phyloP scores from a whole-genome alignment of 2,329 filamentous ascomycete genomes.

The Beauveria sp. region DNA sequence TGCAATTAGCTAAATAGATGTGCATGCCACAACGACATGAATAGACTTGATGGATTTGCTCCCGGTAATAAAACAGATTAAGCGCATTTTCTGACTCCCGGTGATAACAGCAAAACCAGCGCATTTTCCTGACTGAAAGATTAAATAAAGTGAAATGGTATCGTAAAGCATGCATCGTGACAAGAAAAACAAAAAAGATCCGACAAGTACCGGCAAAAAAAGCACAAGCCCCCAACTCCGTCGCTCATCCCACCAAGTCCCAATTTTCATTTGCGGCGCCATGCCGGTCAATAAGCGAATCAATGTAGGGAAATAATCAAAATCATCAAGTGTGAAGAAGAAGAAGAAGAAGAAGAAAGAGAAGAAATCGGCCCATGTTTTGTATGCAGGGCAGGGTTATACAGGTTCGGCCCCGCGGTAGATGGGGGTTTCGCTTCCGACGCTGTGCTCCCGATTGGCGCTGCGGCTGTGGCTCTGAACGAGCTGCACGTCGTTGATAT shows the following conservation, averaged over 20 bases:
- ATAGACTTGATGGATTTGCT: too few species aligned
- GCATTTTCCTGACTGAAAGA: neutral
- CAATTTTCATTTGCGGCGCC: neutral
- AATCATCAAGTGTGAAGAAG: too few species aligned
- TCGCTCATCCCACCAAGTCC: neutral
- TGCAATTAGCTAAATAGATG: too few species aligned
- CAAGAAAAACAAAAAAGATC: neutral
- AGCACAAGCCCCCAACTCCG: neutral
- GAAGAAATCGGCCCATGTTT: neutral
- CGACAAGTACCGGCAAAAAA: neutral
- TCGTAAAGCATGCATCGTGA: neutral
- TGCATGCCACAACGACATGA: too few species aligned
- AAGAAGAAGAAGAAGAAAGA: neutral
- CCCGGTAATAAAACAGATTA: too few species aligned
- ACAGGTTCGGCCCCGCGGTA: neutral
- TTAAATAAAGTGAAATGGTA: neutral
- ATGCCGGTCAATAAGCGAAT: neutral
- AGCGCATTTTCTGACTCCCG: too few species aligned
- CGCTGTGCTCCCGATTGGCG: neutral
- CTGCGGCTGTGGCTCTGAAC: neutral
- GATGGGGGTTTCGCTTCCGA: constrained; percentile 3
- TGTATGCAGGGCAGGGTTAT: neutral
- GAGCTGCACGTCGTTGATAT: neutral
- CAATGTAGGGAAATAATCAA: too few species aligned
- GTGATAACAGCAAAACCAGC: too few species aligned